Percentiles rank a stretch among this genome's conserved stretches.
phyloP scores from a whole-genome alignment of 2,329 filamentous ascomycete species.

The Ophiosphaerella korrae region DNA sequence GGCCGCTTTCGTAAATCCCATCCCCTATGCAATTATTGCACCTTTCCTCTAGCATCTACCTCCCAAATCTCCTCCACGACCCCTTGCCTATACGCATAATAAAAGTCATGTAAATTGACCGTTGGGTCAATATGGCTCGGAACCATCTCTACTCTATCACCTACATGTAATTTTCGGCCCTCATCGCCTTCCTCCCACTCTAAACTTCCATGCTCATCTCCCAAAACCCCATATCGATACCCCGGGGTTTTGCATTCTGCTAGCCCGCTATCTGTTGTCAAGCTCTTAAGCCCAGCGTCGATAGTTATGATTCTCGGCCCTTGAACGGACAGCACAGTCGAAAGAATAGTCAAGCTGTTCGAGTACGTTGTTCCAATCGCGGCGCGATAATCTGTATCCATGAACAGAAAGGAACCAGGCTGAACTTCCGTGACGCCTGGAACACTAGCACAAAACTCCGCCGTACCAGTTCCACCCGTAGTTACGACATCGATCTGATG shows the following conservation, averaged over 20 bases:
- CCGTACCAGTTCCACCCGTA: conserved; percentile 59
- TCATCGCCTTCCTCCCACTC: conserved; percentile 50
- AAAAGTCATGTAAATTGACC: conserved; percentile 59
- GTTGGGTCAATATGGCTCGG: conserved; percentile 62
- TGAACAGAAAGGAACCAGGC: conserved; percentile 62
- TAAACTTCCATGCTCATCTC: conserved; percentile 58
- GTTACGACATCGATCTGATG: conserved; percentile 57
- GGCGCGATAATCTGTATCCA: conserved; percentile 63
- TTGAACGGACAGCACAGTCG: conserved; percentile 57
- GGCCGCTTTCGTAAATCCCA: no score
- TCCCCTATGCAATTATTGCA: conserved; percentile 46
- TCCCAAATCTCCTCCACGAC: conserved; percentile 59
- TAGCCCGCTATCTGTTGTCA: conserved; percentile 59
- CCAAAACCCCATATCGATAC: conserved; percentile 53
- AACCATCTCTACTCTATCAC: conserved; percentile 58
- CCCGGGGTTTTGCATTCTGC: conserved; percentile 53
- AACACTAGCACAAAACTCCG: conserved; percentile 58
- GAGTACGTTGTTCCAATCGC: conserved; percentile 57
- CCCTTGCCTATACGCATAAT: conserved; percentile 56
- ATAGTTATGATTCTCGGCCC: conserved; percentile 54
- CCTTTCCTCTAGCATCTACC: conserved; percentile 58
- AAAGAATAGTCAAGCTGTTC: conserved; percentile 56
- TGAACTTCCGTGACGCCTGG: conserved; percentile 60
- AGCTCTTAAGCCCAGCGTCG: conserved; percentile 57
- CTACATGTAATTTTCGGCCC: conserved; percentile 46